These are phyloP conservation scores for Erodium chrysanthum DNA, from an alignment of 441 rosid genomes.

Conservation along the genomic window DNA sequence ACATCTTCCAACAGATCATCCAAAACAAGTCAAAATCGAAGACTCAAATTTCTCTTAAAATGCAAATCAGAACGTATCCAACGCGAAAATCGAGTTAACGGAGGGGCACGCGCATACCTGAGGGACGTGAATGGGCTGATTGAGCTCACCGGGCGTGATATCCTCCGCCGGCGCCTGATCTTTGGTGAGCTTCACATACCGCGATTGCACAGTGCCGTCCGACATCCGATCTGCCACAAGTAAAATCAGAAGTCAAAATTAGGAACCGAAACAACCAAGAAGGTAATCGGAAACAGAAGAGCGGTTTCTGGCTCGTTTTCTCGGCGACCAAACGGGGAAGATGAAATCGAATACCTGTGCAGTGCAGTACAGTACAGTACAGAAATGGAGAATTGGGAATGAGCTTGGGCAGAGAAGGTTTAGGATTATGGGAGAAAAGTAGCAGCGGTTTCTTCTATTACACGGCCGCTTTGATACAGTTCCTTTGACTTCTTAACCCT, in stretches of 20 bases:
- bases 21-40: neutral
- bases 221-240: constrained; percentile 35
- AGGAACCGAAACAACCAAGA: neutral
- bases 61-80: neutral
- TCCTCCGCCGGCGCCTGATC: constrained; percentile 55
- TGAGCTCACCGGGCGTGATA: constrained; percentile 63
- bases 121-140: constrained; percentile 59
- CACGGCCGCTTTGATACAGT: neutral
- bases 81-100: neutral
- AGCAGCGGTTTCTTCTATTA: neutral
- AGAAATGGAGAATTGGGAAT: neutral
- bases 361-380: neutral
- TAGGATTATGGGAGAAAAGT: neutral
- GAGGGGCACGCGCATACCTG: constrained; percentile 28
- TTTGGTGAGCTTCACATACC: constrained; percentile 52
- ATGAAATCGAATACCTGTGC: neutral
- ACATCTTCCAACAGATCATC: neutral
- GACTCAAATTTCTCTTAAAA: neutral
- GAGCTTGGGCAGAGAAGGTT: neutral
- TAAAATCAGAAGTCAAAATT: neutral
- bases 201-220: constrained; percentile 47
- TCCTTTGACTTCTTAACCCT: too few relatives aligned
- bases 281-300: neutral
- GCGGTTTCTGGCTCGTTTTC: neutral
- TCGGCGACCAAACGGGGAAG: neutral